Base-by-base conservation (phyloP, 345 rosid species). In the Lagerstroemia speciosa region DNA sequence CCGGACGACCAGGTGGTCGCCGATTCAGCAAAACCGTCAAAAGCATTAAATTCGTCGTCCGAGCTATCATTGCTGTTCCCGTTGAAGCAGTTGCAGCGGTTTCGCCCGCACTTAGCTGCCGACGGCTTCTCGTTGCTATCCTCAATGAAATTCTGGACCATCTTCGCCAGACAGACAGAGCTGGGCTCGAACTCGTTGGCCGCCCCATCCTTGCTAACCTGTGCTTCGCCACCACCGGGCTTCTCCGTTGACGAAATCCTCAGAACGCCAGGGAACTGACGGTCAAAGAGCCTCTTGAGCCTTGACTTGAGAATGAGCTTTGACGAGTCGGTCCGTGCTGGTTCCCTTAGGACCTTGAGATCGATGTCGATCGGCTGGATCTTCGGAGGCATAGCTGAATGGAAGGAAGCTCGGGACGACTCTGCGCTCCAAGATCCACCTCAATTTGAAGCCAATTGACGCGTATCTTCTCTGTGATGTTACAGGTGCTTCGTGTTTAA, bases 21-120 rank as follows among this genome's bases (percentile, higher is more conserved):
- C 16, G 87, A 76, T 12, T 88, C 92, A 4, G 71, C 32, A 17
- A 79, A 82, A 38, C 82, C 79, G 17, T 78, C 82, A 62, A 87
- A 83, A 32, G 80, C 78, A 74, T 88, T 96, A 37, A 77, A 75
- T 70, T 91, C 99, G 64, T 94, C 99, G 62, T 89, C 93, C 65
- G 96, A 89, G 80, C 91, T 89, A 69, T 83, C 90, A 29, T 79
- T 88, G 70, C 87, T 91, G 3, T 41, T 41, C 46, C 89, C 92
- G 75, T 89, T 89, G 65, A 94, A 94, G 93, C 98, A 92, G 72
- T 87, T 91, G 85, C 99, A 88, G 75, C 99, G 90, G 64, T 86
- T 84, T 57, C 97, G 88, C 71, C 88, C 85, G 67, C 90, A 84
- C 82, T 87, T 86, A 3, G 82, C 82, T 8, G 77, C 45, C 30